These are phyloP conservation scores for Kluyveromyces starmeri DNA, from an alignment of 805 yeast species.

Conservation along the genomic window DNA sequence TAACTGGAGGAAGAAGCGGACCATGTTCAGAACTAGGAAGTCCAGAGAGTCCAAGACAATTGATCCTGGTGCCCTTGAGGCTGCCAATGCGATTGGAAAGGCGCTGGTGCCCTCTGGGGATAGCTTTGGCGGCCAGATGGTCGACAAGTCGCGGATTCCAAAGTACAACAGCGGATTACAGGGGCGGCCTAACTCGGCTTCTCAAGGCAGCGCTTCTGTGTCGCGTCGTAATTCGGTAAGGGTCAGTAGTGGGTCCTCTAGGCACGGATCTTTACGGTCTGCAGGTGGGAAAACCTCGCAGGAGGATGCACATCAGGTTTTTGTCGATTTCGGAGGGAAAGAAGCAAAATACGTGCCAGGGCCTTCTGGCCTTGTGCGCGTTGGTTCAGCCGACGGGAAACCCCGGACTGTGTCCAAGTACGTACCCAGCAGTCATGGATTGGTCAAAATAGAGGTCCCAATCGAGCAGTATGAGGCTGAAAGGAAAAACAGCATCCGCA, in stretches of 20 bases:
- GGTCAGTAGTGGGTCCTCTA: neutral
- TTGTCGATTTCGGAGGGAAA: slow-evolving; percentile 28
- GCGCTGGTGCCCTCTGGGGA: slow-evolving; percentile 28
- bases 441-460: slow-evolving; percentile 63
- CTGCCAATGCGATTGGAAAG: slow-evolving; percentile 48
- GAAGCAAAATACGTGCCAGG: slow-evolving; percentile 23
- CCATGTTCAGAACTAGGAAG: slow-evolving; percentile 10
- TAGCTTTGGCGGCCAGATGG: slow-evolving; percentile 14
- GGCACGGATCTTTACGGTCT: slow-evolving; percentile 3
- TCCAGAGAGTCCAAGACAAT: slow-evolving; percentile 9
- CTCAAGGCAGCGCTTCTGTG: slow-evolving; percentile 2
- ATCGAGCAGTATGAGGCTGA: slow-evolving; percentile 25
- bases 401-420: slow-evolving; percentile 53
- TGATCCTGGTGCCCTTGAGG: slow-evolving; percentile 50
- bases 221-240: slow-evolving; percentile 7
- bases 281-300: slow-evolving; percentile 18
- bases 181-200: slow-evolving; percentile 8
- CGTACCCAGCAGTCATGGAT: slow-evolving; percentile 66
- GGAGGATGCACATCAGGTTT: slow-evolving; percentile 25
- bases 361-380: slow-evolving; percentile 17
- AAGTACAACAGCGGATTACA: slow-evolving; percentile 15
- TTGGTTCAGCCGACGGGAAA: slow-evolving; percentile 5
- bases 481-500: slow-evolving; percentile 11
- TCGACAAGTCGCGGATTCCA: slow-evolving; percentile 21
- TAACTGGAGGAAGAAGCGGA: neutral